Base-by-base conservation (phyloP, 768 basidiomycete species). In the Tricholoma saponaceum region DNA sequence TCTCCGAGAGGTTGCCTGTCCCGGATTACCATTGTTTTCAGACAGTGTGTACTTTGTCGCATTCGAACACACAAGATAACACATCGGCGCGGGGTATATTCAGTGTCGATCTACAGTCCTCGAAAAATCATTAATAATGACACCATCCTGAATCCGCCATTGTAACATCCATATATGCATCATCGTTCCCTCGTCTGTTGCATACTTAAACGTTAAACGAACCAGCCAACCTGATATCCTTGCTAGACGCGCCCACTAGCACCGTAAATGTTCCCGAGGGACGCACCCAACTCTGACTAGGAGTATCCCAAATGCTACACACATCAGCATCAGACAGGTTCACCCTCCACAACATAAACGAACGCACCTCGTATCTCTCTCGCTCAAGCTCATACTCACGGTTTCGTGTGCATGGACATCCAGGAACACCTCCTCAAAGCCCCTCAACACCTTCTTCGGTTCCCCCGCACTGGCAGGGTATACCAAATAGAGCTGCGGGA, bases 211-310 rank as follows among this genome's bases (percentile, higher is more conserved):
- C 72, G 1, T 61, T 66, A 39, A 70, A 68, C 22, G 70, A 68
- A 6, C 74, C 74, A 18, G 64, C 72, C 57, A 83, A 64, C 30
- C 77, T 68, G 39, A 81, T 74, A 67, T 83, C 80, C 57, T 67
- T 69, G 49, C 75, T 80, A 4, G 80, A 81, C 8, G 80, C 79
- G 8, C 85, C 84, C 35, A 83, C 76, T 56, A 70, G 78, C 30
- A 85, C 78, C 0, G 62, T 73, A 65, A 84, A 86, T 25, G 67
- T 75, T 2, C 85, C 85, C 1, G 70, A 47, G 8, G 83, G 83
- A 4, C 77, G 72, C 4, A 74, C 69, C 74, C 82, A 86, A 20
- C 67, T 62, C 66, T 86, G 84, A 46, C 70, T 72, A 4, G 71
- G 68, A 0, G 78, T 77, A 68, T 85, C 79, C 85, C 86, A 86